Percentiles rank a stretch among this genome's conserved stretches.
Evolutionary conservation across 2,329 filamentous ascomycete genomes (phyloP).

Genomic region (Fusarium lyarnte): DNA sequence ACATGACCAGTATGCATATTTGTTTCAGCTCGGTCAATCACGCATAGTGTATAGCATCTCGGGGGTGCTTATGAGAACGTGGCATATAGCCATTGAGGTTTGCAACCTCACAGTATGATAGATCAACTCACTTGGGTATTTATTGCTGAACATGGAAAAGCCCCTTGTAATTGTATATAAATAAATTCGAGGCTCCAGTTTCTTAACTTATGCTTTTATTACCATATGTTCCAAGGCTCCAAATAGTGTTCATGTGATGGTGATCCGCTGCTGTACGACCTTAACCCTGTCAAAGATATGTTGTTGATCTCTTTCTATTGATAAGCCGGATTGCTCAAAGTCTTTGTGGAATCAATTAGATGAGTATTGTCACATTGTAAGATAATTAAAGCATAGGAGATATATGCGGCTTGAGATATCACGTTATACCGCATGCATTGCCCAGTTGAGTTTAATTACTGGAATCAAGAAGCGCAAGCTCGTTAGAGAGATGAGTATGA

Average conservation of each 20-base stretch:
- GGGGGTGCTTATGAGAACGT: not conserved
- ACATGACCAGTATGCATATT: not conserved
- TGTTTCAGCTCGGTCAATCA: not conserved
- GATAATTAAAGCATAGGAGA: not conserved
- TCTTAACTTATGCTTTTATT: not conserved
- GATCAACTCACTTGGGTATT: not conserved
- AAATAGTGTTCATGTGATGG: not conserved
- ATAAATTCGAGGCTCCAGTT: not conserved
- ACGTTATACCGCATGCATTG: not conserved
- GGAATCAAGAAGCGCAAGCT: not conserved
- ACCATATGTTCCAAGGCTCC: not conserved
- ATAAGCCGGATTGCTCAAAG: not conserved
- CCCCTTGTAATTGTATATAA: not conserved
- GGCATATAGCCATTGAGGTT: not conserved
- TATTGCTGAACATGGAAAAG: not conserved
- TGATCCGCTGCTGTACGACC: not conserved
- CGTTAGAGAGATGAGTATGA: not conserved
- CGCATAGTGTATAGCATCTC: not conserved
- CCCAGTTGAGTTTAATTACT: not conserved
- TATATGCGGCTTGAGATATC: not conserved
- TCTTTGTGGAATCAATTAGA: not conserved
- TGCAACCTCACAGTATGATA: not conserved
- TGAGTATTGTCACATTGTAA: not conserved
- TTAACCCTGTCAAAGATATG: not conserved
- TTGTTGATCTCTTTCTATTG: not conserved